Base-by-base conservation (phyloP, 106 monocot genomes). In the Chionographis japonica region DNA sequence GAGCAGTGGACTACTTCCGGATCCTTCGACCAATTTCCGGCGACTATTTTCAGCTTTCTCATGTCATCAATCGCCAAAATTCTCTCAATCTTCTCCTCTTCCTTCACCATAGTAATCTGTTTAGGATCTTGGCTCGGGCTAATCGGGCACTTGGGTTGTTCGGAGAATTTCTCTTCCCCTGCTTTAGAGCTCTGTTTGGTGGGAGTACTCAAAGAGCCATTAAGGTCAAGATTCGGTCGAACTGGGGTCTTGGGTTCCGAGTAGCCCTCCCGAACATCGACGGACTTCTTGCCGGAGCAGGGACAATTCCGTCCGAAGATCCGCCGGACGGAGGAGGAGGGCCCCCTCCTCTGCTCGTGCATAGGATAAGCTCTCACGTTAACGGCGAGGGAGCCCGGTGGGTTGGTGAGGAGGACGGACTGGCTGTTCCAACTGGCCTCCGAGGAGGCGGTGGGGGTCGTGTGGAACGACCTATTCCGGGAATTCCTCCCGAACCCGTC, bases 391-490 rank as follows among this genome's bases (percentile, higher is more conserved):
- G 83, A 70, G 6, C 83, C 69, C 3, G 58, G 51, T 1, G 65
- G 84, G 15, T 84, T 71, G 16, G 43, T 11, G 13, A 87, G 71
- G 19, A 91, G 81, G 12, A 81, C 87, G 0, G 79, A 68, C 63
- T 50, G 80, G 65, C 90, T 91, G 66, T 87, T 87, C 91, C 91
- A 87, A 64, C 91, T 92, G 9, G 83, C 83, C 69, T 88, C 85
- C 7, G 92, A 92, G 2, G 85, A 80, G 10, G 54, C 73, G 7
- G 92, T 79, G 18, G 73, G 61, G 6, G 78, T 65, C 11, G 67
- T 72, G 13, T 62, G 76, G 50, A 60, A 77, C 6, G 78, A 71
- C n/a, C n/a, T n/a, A n/a, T n/a, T n/a, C n/a, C 57, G 49, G 17
- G 56, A 27, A 11, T 52, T 46, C 36, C 79, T 10, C 15, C 39